Conservation (phyloP, 495 filamentous ascomycete species). For the Sabuloglossum arenarium region DNA sequence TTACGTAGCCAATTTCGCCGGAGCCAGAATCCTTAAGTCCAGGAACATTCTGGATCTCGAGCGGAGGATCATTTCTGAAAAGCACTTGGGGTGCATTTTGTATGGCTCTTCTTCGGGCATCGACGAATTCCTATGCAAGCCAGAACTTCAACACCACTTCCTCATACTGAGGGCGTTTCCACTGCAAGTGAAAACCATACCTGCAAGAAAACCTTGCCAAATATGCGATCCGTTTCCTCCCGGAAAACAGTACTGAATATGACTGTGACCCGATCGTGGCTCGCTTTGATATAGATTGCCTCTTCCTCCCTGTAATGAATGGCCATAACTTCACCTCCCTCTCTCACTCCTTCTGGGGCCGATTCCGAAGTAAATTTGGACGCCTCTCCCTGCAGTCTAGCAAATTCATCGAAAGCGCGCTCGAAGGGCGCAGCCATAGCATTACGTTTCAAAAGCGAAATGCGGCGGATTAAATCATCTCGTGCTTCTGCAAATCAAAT, state of each 20-base stretch:
- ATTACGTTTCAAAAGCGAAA: conserved; percentile 85
- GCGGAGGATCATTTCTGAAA: conserved; percentile 81
- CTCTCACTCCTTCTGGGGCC: conserved; percentile 67
- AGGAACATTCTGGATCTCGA: conserved; percentile 72
- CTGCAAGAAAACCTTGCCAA: conserved; percentile 85
- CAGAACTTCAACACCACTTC: not conserved
- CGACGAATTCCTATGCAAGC: conserved; percentile 72
- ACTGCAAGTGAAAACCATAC: conserved; percentile 9
- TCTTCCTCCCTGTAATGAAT: conserved; percentile 98
- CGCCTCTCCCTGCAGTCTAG: conserved; percentile 63
- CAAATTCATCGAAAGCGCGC: conserved; percentile 83
- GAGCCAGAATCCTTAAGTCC: conserved; percentile 50
- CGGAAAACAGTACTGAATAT: conserved; percentile 98
- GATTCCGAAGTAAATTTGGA: conserved; percentile 79
- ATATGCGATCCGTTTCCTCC: conserved; percentile 92
- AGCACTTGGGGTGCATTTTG: conserved; percentile 98
- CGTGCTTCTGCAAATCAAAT: conserved; percentile 32
- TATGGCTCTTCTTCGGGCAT: conserved; percentile 79
- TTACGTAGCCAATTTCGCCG: conserved; percentile 87
- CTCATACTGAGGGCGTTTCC: not conserved
- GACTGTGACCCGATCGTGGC: conserved; percentile 88
- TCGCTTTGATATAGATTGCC: conserved; percentile 98
- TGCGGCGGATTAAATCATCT: conserved; percentile 65
- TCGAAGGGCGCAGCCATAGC: conserved; percentile 97
- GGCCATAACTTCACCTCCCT: conserved; percentile 84